Percentiles rank a stretch among this genome's conserved stretches.
Conservation (phyloP, 225 moss, liverwort and hornwort species). For the Climacium dendroides region DNA sequence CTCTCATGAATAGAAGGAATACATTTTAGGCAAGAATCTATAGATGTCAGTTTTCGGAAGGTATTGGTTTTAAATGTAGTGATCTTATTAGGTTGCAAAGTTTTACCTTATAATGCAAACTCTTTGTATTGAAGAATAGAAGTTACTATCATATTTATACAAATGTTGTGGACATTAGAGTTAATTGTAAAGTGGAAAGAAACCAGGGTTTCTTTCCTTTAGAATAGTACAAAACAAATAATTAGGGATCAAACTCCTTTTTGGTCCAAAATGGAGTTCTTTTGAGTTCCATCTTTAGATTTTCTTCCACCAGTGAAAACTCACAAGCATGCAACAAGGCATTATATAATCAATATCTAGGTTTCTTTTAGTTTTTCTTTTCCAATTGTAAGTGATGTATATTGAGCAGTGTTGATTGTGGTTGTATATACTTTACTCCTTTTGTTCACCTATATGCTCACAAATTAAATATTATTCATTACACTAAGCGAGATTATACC, state of each 20-base stretch:
- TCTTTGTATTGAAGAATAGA: neutral
- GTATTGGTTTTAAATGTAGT: rapidly evolving
- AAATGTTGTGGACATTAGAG: neutral
- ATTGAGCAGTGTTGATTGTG: neutral
- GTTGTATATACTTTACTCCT: neutral
- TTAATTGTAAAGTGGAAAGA: rapidly evolving
- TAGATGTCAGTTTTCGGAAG: neutral
- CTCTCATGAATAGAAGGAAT: neutral
- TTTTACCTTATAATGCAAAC: rapidly evolving
- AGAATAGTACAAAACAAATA: too few species aligned
- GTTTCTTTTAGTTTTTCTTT: rapidly evolving
- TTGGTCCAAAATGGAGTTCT: neutral
- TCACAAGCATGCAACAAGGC: neutral
- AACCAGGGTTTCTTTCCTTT: rapidly evolving
- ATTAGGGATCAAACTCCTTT: neutral
- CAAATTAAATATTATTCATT: too few species aligned
- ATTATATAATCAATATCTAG: neutral
- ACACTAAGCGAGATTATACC: neutral
- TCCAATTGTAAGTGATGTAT: neutral
- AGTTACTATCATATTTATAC: neutral
- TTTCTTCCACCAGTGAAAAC: neutral
- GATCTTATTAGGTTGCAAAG: neutral
- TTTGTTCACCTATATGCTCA: too few species aligned
- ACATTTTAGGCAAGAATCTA: neutral
- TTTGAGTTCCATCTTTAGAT: neutral